Evolutionary conservation across 2,329 filamentous ascomycete genomes (phyloP), one percentile per base, ranked within the genome.

Genomic region (Ambrosiella xylebori): DNA sequence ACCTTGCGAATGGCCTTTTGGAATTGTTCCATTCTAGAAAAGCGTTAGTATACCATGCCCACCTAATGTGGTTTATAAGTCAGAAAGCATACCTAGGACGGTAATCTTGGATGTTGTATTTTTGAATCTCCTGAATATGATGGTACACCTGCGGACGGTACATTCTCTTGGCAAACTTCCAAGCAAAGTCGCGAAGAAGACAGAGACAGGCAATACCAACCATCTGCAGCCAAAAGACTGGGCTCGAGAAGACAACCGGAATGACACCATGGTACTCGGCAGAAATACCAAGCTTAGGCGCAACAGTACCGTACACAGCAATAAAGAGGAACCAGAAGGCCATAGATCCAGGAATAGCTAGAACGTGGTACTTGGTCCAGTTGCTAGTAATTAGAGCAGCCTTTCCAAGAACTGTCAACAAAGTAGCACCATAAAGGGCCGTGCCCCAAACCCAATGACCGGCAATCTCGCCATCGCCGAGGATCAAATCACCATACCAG

Each of bases 21-120:
- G 76, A 98, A 98, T 72, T 98, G 93, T 68, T 98, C 93, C 93
- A 98, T 98, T 67, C 87, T 91, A 62, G 1, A 44, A 39, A 37
- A n/a, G 13, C 9, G 4, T 9, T 17, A 59, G 49, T 40, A 57
- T 36, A 45, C 38, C 44, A 35, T 15, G 2, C 13, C 67, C 54
- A 56, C 36, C 44, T 41, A n/a, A 7, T 57, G 41, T 19, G 8
- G 58, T 36, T 57, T 38, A 13, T n/a, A 44, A 41, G 2, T 45
- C 6, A 27, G 5, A 15, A 8, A 55, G 75, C 78, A 64, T 79
- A 90, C 87, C 93, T 84, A 62, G 93, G 93, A 67, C 93, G 79
- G 71, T 98, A 98, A 73, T 98, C 93, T 73, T 98, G 93, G 61
- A 98, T 95, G 66, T 98, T 98, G 74, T 97, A 98, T 73, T 98